Percentiles rank a stretch among this genome's conserved stretches.
Conservation (phyloP, 192 early-diverging fungal genomes). For the Helicostylum pulchrum region DNA sequence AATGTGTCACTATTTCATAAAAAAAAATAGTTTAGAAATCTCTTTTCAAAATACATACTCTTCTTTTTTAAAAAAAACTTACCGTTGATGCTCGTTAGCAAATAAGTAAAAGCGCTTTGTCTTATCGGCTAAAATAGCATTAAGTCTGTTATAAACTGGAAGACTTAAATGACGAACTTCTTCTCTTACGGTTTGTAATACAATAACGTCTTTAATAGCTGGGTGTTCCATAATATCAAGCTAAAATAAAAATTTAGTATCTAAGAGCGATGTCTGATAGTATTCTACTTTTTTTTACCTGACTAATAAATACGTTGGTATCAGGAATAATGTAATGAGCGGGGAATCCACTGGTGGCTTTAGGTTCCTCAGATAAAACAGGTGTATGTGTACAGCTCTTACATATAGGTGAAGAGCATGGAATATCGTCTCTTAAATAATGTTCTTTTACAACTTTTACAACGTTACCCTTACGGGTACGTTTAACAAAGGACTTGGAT, state of each 20-base stretch:
- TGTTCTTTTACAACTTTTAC: conserved; percentile 95
- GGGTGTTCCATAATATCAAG: conserved; percentile 93
- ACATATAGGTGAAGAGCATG: conserved; percentile 71
- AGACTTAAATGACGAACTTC: conserved; percentile 83
- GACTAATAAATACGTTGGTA: conserved; percentile 92
- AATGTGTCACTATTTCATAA: conserved; percentile 65
- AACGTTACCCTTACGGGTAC: conserved; percentile 88
- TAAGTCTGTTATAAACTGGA: conserved; percentile 77
- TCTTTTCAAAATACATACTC: neutral
- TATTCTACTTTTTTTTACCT: conserved; percentile 46
- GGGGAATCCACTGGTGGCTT: conserved; percentile 46
- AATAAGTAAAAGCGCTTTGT: conserved; percentile 89
- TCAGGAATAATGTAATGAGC: conserved; percentile 88
- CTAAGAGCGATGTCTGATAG: neutral
- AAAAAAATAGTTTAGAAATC: neutral
- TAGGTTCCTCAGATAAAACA: conserved; percentile 49
- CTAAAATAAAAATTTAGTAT: conserved; percentile 33
- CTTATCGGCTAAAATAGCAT: conserved; percentile 65
- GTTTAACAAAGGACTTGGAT: conserved; percentile 84
- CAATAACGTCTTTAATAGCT: conserved; percentile 84
- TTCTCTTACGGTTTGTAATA: conserved; percentile 91
- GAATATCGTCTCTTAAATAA: conserved; percentile 94
- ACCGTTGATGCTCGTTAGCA: conserved; percentile 91
- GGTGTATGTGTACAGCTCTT: conserved; percentile 42
- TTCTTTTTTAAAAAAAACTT: neutral